Evolutionary conservation across 208 protist species (phyloP), one percentile per base, ranked within the genome.

Genomic region (Trypanosoma scelopori): DNA sequence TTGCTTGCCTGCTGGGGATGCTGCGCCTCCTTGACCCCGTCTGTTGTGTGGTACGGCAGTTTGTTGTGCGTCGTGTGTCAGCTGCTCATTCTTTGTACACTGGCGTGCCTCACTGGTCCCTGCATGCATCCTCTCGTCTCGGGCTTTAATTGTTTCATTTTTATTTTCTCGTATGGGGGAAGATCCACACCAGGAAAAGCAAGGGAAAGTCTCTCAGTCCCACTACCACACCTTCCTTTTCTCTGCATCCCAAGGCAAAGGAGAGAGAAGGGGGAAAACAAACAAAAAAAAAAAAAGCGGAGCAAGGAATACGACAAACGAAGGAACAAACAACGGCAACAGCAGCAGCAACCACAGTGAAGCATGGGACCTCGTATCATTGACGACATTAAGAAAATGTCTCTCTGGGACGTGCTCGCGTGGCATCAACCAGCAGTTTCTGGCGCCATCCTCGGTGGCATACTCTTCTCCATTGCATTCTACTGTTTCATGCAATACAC

Each of bases 401-500:
- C 72, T 49, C 45, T 67, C 27, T 74, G 47, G 37, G 83, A 94
- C 27, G 64, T 93, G 27, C 48, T 95, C 11, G 22, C 77, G 13
- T 95, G 89, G 89, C 75, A 80, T 32, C 78, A 83, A 51, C 86
- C 86, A 30, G 51, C 76, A 46, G 82, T 79, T 7, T 83, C 85
- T 12, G 84, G 79, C 41, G 15, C 77, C 46, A 28, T 90, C 7
- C 30, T 82, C 18, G 71, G 43, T 28, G 43, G 49, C 23, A 28
- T 89, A 41, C 65, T 93, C 37, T 30, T 51, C n/a, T 35, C 76
- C 1, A 83, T 84, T 76, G 66, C 76, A 16, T 69, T 93, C 27
- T 95, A 82, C 50, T 79, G 76, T 22, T 71, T 70, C 55, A 82
- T 82, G 55, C 45, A 85, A 15, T 95, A 95, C 81, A 95, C 86